phyloP scores from a whole-genome alignment of 306 rosid species.

The Alnus rubra region DNA sequence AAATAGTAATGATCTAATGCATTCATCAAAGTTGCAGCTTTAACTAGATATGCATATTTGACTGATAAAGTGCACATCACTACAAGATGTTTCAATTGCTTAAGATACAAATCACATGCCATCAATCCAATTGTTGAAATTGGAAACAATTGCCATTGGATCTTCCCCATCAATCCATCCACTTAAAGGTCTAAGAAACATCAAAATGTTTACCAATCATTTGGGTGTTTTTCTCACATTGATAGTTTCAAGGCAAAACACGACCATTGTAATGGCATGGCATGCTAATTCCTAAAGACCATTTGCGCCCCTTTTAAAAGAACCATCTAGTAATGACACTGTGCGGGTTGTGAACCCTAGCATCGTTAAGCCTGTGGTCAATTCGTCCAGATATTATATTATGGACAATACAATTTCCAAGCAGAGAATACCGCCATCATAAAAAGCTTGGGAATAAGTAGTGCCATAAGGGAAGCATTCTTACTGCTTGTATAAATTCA shows the following conservation, averaged over 20 bases:
- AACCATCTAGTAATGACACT: not conserved
- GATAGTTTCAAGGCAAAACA: slow-evolving; percentile 7
- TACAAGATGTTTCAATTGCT: not conserved
- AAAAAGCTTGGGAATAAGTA: slow-evolving; percentile 1
- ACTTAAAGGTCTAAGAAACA: not conserved
- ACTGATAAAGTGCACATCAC: not conserved
- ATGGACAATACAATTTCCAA: not conserved
- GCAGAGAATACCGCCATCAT: not conserved
- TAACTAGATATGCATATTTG: not conserved
- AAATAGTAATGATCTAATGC: not conserved
- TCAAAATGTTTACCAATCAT: not conserved
- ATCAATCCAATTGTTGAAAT: not conserved
- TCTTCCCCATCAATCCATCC: not conserved
- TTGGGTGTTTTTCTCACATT: not conserved
- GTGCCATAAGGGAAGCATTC: slow-evolving; percentile 22
- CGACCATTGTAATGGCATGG: not conserved
- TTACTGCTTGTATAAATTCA: slow-evolving; percentile 77
- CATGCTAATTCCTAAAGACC: not conserved
- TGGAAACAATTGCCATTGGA: not conserved
- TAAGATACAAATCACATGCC: not conserved
- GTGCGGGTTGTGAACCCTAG: not conserved
- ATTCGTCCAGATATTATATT: not conserved
- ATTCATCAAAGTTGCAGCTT: not conserved
- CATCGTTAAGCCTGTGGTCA: not conserved
- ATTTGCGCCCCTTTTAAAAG: not conserved